A percentile compares a stretch with the other conserved stretches of the same genome.
These are phyloP conservation scores for Spathaspora girioi DNA, from an alignment of 805 yeast species.

Conservation along the genomic window DNA sequence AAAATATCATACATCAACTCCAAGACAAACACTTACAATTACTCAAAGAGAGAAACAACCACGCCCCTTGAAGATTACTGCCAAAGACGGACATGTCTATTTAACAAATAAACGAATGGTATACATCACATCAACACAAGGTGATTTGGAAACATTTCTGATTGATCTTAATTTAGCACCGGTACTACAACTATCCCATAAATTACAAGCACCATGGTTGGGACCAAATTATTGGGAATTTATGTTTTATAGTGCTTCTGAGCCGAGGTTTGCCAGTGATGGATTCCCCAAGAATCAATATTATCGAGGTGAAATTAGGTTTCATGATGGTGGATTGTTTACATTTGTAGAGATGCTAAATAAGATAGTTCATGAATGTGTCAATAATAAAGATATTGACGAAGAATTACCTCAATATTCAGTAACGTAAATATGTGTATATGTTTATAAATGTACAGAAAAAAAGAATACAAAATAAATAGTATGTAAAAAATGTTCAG, in stretches of 20 bases:
- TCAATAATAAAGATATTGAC: conserved; percentile 37
- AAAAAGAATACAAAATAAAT: background rate
- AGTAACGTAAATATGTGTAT: conserved; percentile 5
- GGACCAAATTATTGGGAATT: conserved; percentile 50
- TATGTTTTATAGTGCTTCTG: conserved; percentile 30
- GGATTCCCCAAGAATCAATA: conserved; percentile 37
- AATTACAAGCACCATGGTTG: conserved; percentile 49
- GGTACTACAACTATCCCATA: conserved; percentile 32
- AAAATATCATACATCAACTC: conserved; percentile 9
- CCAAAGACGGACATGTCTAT: conserved; percentile 37
- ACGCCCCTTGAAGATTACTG: conserved; percentile 22
- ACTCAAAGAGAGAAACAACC: conserved; percentile 6
- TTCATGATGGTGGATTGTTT: conserved; percentile 48
- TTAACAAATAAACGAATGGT: conserved; percentile 42
- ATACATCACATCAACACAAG: conserved; percentile 34
- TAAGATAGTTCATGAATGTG: conserved; percentile 27
- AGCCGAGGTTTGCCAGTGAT: conserved; percentile 33
- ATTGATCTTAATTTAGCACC: conserved; percentile 26
- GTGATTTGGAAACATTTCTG: conserved; percentile 41
- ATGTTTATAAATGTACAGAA: background rate
- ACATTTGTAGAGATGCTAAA: conserved; percentile 35
- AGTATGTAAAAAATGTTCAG: conserved; percentile 1
- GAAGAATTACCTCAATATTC: conserved; percentile 43
- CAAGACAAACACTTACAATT: conserved; percentile 29
- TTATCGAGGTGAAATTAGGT: conserved; percentile 35